Evolutionary conservation across 177 flowering plant species (phyloP), one percentile per base, ranked within the genome.

Genomic region (Vitis hybrid): DNA sequence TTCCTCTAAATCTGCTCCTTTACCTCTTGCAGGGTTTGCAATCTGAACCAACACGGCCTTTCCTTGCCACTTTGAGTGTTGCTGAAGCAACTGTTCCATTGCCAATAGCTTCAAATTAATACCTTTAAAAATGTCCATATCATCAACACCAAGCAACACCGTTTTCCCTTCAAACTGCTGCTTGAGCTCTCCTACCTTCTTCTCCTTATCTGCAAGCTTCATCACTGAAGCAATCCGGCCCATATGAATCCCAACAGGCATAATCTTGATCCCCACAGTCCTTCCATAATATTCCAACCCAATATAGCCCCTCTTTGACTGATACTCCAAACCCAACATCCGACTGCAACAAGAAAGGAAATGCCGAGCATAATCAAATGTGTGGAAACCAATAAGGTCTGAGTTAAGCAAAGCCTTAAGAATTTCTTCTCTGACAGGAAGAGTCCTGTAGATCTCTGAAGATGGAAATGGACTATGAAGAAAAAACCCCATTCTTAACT

Each of bases 381-480:
- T 87, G 72, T 89, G 93, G 74, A 89, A 89, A 54, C 93, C 93
- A 73, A 89, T 86, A 55, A 88, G 68, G 73, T 88, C 92, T 1
- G 86, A 72, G 73, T 85, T 85, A 61, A 88, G 82, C 14, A 88
- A 76, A 2, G 90, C 90, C 77, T 84, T 86, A 2, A 88, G 84
- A 21, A 88, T 88, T 66, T 88, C 92, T 58, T 87, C 92, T 70
- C 90, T 81, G 2, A 86, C 86, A 50, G 91, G 90, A 57, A 87
- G 87, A 6, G 88, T 83, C 68, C 88, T 73, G 75, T 87, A 86
- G 50, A 88, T 81, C 81, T 88, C 92, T 11, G 92, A 88, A 7
- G 92, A 88, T 46, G 91, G 91, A 63, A 88, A 88, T 48, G 91
- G 93, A 68, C 93, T 89, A 74, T 89, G 93, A 20, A 89, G 85